Evolutionary conservation across 2,329 filamentous ascomycete species (phyloP).

Genomic region (Fusarium lateritium): DNA sequence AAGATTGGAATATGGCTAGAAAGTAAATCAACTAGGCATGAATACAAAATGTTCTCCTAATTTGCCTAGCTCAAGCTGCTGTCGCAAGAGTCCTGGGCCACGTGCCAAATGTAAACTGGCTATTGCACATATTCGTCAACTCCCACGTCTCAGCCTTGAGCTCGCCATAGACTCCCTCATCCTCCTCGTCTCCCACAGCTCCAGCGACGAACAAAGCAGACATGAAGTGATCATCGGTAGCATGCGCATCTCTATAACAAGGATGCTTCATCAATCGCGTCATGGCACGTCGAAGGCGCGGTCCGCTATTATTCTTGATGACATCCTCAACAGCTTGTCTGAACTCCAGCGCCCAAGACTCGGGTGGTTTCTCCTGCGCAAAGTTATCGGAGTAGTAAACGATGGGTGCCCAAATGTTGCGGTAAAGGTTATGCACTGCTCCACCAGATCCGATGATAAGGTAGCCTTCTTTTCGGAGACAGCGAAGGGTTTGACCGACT

Average conservation of each 20-base stretch:
- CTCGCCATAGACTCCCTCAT: slow-evolving; percentile 58
- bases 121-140: slow-evolving; percentile 75
- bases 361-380: slow-evolving; percentile 40
- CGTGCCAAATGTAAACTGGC: slow-evolving; percentile 68
- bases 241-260: slow-evolving; percentile 75
- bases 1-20: no score
- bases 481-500: slow-evolving; percentile 36
- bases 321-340: slow-evolving; percentile 75
- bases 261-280: slow-evolving; percentile 79
- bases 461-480: slow-evolving; percentile 27
- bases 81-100: slow-evolving; percentile 31
- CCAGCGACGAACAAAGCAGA: slow-evolving; percentile 75
- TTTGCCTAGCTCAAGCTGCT: background rate
- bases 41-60: no score
- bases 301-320: slow-evolving; percentile 59
- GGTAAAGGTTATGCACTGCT: slow-evolving; percentile 79
- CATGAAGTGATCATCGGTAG: slow-evolving; percentile 80
- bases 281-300: slow-evolving; percentile 66
- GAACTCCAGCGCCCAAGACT: slow-evolving; percentile 73
- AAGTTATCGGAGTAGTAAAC: slow-evolving; percentile 52
- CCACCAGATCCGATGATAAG: slow-evolving; percentile 73
- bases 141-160: slow-evolving; percentile 76
- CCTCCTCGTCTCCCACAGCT: slow-evolving; percentile 63
- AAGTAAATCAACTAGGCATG: no score
- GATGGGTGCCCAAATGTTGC: slow-evolving; percentile 77